phyloP scores from a whole-genome alignment of 345 rosid species.

The Brassica rapa region DNA sequence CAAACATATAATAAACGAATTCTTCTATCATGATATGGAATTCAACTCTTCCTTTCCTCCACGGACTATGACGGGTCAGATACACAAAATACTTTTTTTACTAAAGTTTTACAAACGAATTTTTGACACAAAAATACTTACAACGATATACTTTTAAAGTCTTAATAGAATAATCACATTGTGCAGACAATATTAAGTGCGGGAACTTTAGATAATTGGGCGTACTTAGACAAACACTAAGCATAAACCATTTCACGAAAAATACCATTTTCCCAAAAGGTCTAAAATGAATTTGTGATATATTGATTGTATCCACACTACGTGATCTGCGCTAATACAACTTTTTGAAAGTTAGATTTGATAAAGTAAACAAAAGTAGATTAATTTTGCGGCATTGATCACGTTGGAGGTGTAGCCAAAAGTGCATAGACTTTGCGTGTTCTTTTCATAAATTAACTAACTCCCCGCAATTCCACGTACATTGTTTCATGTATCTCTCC shows the following conservation, averaged over 20 bases:
- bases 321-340: background rate
- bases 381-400: conserved; percentile 25
- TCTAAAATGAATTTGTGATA: background rate
- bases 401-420: conserved; percentile 30
- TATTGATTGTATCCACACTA: background rate
- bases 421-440: conserved; percentile 32
- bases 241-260: background rate
- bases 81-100: background rate
- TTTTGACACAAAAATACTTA: background rate
- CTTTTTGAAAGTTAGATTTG: background rate
- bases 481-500: conserved; percentile 17
- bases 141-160: background rate
- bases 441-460: conserved; percentile 31
- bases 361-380: background rate
- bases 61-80: background rate
- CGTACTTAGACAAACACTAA: background rate
- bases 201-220: background rate
- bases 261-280: background rate
- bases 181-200: background rate
- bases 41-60: background rate
- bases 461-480: conserved; percentile 24
- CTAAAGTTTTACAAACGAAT: no score
- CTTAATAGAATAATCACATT: background rate
- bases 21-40: background rate
- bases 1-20: background rate